phyloP scores from a whole-genome alignment of 2,329 filamentous ascomycete genomes.

The Sporothrix pallida region DNA sequence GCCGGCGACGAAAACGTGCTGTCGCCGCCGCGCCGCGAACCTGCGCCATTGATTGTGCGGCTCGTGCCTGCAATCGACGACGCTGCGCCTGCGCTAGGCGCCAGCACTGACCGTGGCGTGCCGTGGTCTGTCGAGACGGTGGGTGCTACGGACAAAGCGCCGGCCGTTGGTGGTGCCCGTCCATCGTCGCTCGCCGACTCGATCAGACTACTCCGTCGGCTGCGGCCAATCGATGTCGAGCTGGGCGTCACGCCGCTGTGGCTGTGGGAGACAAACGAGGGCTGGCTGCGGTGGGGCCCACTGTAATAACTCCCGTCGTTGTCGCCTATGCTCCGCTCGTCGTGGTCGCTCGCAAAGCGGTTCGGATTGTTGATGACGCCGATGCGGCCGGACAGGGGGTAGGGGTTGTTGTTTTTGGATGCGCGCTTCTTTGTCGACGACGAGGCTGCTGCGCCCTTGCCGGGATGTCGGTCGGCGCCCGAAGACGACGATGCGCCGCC shows the following conservation, averaged over 20 bases:
- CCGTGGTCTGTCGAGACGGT: constrained; percentile 86
- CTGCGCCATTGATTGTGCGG: constrained; percentile 66
- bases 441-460: constrained; percentile 42
- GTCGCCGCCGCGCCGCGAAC: constrained; percentile 69
- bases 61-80: constrained; percentile 75
- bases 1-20: constrained; percentile 84
- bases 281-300: constrained; percentile 48
- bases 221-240: constrained; percentile 60
- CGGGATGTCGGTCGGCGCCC: constrained; percentile 58
- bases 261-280: constrained; percentile 58
- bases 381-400: constrained; percentile 76
- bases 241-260: constrained; percentile 57
- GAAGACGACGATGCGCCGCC: constrained; percentile 55
- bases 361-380: constrained; percentile 32
- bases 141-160: constrained; percentile 75
- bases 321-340: not conserved
- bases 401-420: constrained; percentile 84
- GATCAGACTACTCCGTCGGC: constrained; percentile 60
- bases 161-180: constrained; percentile 61
- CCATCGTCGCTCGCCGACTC: constrained; percentile 68
- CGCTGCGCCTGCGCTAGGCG: constrained; percentile 70
- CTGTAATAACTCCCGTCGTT: not conserved
- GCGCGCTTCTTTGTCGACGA: constrained; percentile 60
- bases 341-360: constrained; percentile 21
- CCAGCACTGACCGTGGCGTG: constrained; percentile 73